These are phyloP conservation scores for Tricholoma flavovirens DNA, from an alignment of 768 basidiomycete species.

Conservation along the genomic window DNA sequence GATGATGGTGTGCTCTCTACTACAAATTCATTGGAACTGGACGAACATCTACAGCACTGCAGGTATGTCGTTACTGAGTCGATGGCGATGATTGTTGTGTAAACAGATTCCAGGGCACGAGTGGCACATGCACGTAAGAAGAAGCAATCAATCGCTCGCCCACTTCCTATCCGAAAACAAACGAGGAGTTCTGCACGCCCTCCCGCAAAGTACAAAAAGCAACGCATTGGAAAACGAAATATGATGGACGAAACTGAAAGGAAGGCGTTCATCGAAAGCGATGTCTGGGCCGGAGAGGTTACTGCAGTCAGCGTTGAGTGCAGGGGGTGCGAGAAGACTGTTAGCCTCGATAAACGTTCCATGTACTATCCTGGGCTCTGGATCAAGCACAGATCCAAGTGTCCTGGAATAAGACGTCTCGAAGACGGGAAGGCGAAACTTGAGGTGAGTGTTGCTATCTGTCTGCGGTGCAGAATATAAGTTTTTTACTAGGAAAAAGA, in stretches of 20 bases:
- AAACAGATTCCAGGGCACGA: neutral
- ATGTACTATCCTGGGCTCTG: conserved; percentile 6
- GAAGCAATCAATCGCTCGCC: neutral
- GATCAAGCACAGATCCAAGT: conserved; percentile 5
- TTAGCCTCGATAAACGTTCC: conserved; percentile 5
- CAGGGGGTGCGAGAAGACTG: conserved; percentile 3
- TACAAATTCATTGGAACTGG: neutral
- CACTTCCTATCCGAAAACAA: neutral
- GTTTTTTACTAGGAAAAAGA: neutral
- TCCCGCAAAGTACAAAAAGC: neutral
- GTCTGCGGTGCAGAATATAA: neutral
- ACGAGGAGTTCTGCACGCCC: neutral
- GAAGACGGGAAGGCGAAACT: neutral
- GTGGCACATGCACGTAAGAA: neutral
- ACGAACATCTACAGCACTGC: neutral
- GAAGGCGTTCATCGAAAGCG: conserved; percentile 1
- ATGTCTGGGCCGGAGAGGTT: conserved; percentile 1
- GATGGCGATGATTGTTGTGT: neutral
- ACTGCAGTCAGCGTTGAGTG: conserved; percentile 1
- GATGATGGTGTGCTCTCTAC: neutral
- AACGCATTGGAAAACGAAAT: neutral
- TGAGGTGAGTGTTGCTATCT: neutral
- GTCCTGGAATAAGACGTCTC: conserved; percentile 1
- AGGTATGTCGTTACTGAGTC: neutral
- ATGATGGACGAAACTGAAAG: conserved; percentile 4